Evolutionary conservation across 345 rosid genomes (phyloP).

Genomic region (Lumnitzera racemosa): DNA sequence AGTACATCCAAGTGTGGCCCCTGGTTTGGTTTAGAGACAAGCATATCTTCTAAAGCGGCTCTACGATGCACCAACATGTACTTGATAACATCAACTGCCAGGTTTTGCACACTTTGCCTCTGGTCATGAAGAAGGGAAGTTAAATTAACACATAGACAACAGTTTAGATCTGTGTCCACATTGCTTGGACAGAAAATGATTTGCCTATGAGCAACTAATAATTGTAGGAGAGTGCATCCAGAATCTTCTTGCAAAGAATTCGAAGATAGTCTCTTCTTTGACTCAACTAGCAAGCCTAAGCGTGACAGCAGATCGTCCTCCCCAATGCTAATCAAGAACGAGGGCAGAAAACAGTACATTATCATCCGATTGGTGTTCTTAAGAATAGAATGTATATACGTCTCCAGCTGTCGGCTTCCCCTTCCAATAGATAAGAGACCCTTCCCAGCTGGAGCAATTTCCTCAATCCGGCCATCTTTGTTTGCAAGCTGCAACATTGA

Average conservation of each 20-base stretch:
- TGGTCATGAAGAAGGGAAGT: constrained; percentile 74
- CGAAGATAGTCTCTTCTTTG: constrained; percentile 45
- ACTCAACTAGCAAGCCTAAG: constrained; percentile 68
- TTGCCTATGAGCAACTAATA: constrained; percentile 82
- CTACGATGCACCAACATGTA: constrained; percentile 84
- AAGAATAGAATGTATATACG: constrained; percentile 80
- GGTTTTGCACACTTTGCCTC: constrained; percentile 69
- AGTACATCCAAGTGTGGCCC: constrained; percentile 75
- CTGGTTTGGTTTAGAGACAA: constrained; percentile 79
- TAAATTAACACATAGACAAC: constrained; percentile 88
- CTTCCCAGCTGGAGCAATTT: constrained; percentile 80
- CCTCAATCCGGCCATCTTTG: constrained; percentile 96
- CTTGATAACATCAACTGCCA: constrained; percentile 82
- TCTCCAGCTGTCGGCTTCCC: constrained; percentile 82
- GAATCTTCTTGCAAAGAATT: constrained; percentile 56
- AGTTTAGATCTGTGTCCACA: constrained; percentile 85
- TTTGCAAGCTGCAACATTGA: constrained; percentile 96
- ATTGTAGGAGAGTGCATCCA: constrained; percentile 74
- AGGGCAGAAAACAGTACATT: constrained; percentile 85
- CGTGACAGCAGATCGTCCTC: constrained; percentile 79
- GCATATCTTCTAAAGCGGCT: constrained; percentile 84
- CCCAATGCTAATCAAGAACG: constrained; percentile 74
- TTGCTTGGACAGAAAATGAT: constrained; percentile 95
- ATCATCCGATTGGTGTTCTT: constrained; percentile 91
- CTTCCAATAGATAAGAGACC: constrained; percentile 79